Percentiles rank a stretch among this genome's conserved stretches.
Conservation (phyloP, 768 basidiomycete species). For the Phylloporus arenicola region DNA sequence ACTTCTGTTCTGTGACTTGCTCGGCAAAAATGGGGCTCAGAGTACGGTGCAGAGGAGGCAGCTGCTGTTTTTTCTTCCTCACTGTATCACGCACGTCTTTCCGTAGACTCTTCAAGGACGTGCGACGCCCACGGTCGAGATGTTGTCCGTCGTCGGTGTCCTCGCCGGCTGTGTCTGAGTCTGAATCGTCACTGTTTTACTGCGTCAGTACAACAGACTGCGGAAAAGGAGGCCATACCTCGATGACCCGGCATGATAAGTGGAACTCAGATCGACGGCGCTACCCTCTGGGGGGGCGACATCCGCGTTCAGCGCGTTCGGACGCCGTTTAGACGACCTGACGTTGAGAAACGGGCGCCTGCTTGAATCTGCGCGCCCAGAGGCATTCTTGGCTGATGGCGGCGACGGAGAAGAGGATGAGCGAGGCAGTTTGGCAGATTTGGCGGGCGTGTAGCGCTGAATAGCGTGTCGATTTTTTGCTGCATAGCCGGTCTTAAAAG, state of each 20-base stretch:
- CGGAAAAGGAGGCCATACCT: conserved; percentile 42
- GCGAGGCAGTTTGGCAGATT: conserved; percentile 62
- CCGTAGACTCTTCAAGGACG: conserved; percentile 28
- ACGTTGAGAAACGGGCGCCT: conserved; percentile 35
- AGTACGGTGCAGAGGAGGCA: conserved; percentile 20
- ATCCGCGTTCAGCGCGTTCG: conserved; percentile 20
- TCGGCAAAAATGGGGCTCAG: conserved; percentile 21
- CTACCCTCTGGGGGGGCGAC: conserved; percentile 22
- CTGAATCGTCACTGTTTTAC: conserved; percentile 42
- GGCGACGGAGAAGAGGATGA: conserved; percentile 76
- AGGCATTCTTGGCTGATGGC: conserved; percentile 49
- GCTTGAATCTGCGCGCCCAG: conserved; percentile 45
- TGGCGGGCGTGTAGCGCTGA: not conserved
- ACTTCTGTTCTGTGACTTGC: conserved; percentile 31
- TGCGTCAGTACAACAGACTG: conserved; percentile 16
- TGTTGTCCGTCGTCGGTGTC: conserved; percentile 52
- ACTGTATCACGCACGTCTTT: conserved; percentile 22
- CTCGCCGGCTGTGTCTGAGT: conserved; percentile 47
- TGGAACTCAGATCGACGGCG: conserved; percentile 72
- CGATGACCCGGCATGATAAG: conserved; percentile 82
- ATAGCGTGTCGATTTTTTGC: not conserved
- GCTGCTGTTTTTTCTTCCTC: conserved; percentile 27
- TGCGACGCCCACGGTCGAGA: conserved; percentile 40
- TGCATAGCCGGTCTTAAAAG: conserved; percentile 4
- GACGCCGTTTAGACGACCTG: conserved; percentile 24